Percentiles rank a stretch among this genome's conserved stretches.
phyloP scores from a whole-genome alignment of 2,329 filamentous ascomycete species.

The Metarhizium brunneum region DNA sequence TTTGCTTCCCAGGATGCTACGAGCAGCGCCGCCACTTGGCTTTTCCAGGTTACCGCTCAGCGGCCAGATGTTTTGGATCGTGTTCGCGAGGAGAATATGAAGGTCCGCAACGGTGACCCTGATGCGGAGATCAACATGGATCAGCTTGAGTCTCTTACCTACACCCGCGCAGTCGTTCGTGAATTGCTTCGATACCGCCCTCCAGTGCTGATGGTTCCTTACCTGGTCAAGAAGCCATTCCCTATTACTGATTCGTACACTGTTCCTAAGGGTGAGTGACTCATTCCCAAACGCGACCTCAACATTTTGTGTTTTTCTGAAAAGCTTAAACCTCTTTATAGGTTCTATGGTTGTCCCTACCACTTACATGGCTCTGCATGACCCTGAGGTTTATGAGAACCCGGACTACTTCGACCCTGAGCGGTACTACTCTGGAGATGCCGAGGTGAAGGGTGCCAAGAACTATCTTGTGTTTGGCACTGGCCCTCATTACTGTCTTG shows the following conservation, averaged over 20 bases:
- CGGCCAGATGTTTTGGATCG: conserved; percentile 86
- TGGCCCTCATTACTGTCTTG: conserved; percentile 92
- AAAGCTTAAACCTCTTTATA: conserved; percentile 13
- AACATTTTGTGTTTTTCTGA: background rate
- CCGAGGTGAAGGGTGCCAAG: conserved; percentile 77
- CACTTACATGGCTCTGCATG: conserved; percentile 81
- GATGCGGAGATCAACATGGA: conserved; percentile 68
- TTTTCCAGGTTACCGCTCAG: conserved; percentile 91
- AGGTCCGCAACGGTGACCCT: conserved; percentile 64
- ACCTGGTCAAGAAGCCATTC: conserved; percentile 90
- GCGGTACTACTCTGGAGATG: conserved; percentile 82
- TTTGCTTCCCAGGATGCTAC: conserved; percentile 98
- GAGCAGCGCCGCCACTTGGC: conserved; percentile 84
- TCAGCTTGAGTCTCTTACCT: conserved; percentile 77
- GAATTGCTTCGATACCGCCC: conserved; percentile 90
- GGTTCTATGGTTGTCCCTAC: conserved; percentile 92
- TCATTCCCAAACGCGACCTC: background rate
- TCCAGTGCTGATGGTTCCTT: conserved; percentile 95
- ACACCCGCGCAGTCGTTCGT: conserved; percentile 85
- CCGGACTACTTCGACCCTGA: conserved; percentile 86
- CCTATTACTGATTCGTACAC: conserved; percentile 82
- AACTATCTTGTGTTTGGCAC: conserved; percentile 96
- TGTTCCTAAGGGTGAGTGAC: conserved; percentile 64
- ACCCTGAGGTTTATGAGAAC: conserved; percentile 84
- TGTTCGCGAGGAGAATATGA: conserved; percentile 83